phyloP scores from a whole-genome alignment of 129 eudicot species.

The Flaveria robusta region DNA sequence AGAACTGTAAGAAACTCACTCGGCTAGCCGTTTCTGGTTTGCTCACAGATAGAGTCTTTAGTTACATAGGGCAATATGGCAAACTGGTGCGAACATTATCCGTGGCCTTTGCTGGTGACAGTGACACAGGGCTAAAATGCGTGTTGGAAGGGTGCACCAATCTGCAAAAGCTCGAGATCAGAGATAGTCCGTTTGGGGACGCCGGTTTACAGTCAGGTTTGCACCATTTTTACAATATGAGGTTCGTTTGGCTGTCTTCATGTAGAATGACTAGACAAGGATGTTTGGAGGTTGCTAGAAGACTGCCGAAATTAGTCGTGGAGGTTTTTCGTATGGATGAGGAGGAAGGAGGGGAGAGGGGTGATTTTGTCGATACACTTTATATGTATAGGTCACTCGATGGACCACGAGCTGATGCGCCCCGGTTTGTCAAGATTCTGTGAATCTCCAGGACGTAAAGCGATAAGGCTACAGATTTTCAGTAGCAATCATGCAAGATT shows the following conservation, averaged over 20 bases:
- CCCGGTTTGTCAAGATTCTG: constrained; percentile 56
- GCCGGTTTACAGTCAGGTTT: constrained; percentile 58
- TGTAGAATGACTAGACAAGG: constrained; percentile 60
- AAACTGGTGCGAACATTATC: constrained; percentile 69
- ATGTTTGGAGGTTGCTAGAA: constrained; percentile 51
- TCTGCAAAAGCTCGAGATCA: constrained; percentile 73
- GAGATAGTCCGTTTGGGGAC: constrained; percentile 88
- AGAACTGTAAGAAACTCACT: constrained; percentile 81
- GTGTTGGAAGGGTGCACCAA: constrained; percentile 73
- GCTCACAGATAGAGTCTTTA: constrained; percentile 64
- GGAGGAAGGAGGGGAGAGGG: constrained; percentile 36
- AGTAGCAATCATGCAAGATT: background rate
- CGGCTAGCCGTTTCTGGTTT: constrained; percentile 74
- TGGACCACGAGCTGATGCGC: constrained; percentile 68
- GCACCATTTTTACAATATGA: constrained; percentile 73
- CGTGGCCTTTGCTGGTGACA: constrained; percentile 70
- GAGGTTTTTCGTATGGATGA: constrained; percentile 53
- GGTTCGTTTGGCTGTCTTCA: constrained; percentile 73
- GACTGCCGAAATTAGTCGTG: constrained; percentile 57
- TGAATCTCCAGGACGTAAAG: constrained; percentile 22
- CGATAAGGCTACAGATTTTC: background rate
- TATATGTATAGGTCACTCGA: constrained; percentile 78
- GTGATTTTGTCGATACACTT: constrained; percentile 54
- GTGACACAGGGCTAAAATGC: constrained; percentile 56
- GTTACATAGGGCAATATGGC: constrained; percentile 78